Base-by-base conservation (phyloP, 495 filamentous ascomycete species). In the Cairneyella variabilis region DNA sequence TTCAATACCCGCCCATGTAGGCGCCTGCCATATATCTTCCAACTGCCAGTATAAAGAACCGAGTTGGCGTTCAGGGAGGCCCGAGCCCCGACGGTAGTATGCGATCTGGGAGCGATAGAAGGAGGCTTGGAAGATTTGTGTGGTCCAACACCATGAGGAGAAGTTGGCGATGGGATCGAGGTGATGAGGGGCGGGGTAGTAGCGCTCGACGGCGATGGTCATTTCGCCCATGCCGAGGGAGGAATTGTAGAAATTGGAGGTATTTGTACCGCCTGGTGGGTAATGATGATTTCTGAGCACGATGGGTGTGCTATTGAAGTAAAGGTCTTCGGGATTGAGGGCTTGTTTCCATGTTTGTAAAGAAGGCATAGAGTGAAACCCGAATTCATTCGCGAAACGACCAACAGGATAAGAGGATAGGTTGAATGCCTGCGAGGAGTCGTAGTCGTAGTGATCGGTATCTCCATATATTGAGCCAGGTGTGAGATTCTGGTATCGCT, bases 21-120 rank as follows among this genome's bases (percentile, higher is more conserved):
- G 89, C 9, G 79, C 83, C 3, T 90, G 89, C 89, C 89, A 96
- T 65, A 88, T 91, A 69, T 96, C 91, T 54, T 95, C 95, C 32
- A 95, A 68, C 66, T 96, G 91, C 91, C 91, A 96, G 2, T 93
- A 83, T 8, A 96, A 69, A 20, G 84, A 87, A 12, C 90, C 91
- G 36, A 86, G 85, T 59, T 90, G 95, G n/a, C 69, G 61, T 54
- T 87, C 78, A 4, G 61, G 64, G 8, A 66, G 60, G 1, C 74
- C 71, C 82, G 86, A 92, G 64, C 90, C 80, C 21, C 85, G 80
- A 16, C 86, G 79, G 84, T 87, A 95, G 21, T 79, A 76, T 48
- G 82, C 79, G 65, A 91, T 92, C 40, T 85, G 89, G 57, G 76
- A 84, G 61, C 79, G 77, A 69, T 92, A 74, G 11, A 86, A 84